Evolutionary conservation across 1,139 yeast species (phyloP), one percentile per base, ranked within the genome.

Genomic region (Magnusiomyces ingens): DNA sequence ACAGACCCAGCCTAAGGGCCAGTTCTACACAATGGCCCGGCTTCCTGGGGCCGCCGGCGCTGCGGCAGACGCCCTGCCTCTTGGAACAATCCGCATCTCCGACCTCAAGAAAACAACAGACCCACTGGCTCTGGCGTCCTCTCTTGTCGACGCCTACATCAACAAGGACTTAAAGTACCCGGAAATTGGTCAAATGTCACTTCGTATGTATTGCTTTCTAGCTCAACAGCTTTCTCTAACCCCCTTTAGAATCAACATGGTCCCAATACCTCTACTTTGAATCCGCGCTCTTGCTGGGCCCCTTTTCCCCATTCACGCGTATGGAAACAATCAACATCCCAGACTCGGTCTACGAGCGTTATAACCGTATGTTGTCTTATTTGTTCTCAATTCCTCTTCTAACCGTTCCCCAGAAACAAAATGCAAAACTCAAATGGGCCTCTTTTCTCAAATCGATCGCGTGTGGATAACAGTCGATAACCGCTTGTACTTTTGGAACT

Each of bases 381-480:
- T 5, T 17, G 3, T 18, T 10, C n/a, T 46, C 36, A 49, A 41
- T 37, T n/a, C 21, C 40, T 22, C 19, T 44, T 19, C 17, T 22
- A 38, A n/a, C 21, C 43, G 11, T 17, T 17, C 43, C 19, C 19
- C 8, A 42, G 78, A 81, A 51, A 79, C 90, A 13, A 84, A 84
- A 63, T 78, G 82, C 55, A 77, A 75, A 48, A 81, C 91, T 36
- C 84, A 84, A 58, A 84, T 88, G 81, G 99, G 99, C 8, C 71
- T 91, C 49, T 84, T 93, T 61, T 81, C 93, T 0, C 91, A 85
- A 56, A 79, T 93, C 44, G 81, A 83, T 58, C 79, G 96, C 57
- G 83, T 93, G 8, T 93, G 98, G 98, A 79, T 91, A 48, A 82
- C 88, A 1, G 82, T 85, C 43, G 98, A 90, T 67, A 85, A 85